These are phyloP conservation scores for Conticribra weissflogii DNA, from an alignment of 108 stramenopile genomes.

Conservation along the genomic window DNA sequence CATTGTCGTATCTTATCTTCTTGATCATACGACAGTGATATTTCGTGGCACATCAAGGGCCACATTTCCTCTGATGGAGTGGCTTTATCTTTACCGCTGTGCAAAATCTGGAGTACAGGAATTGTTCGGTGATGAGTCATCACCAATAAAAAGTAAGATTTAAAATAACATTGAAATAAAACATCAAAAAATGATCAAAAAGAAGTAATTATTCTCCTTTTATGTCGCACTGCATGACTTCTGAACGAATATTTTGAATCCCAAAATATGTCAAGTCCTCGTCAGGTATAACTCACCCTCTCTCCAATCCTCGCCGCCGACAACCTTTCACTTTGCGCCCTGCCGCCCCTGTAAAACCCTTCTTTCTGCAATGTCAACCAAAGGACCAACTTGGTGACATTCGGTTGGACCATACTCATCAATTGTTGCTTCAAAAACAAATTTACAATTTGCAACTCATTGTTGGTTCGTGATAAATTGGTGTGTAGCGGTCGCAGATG, in stretches of 20 bases:
- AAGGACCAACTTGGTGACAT: slow-evolving; percentile 74
- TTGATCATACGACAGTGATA: slow-evolving; percentile 90
- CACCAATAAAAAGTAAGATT: background rate
- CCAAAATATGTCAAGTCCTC: too few species aligned
- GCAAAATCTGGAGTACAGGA: slow-evolving; percentile 14
- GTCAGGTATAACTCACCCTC: slow-evolving; percentile 79
- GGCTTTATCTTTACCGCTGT: slow-evolving; percentile 28
- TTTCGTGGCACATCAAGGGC: slow-evolving; percentile 92
- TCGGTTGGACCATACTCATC: slow-evolving; percentile 73
- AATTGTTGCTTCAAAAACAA: slow-evolving; percentile 79
- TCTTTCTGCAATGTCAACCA: slow-evolving; percentile 91
- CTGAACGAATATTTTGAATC: too few species aligned
- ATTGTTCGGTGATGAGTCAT: background rate
- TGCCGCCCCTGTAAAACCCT: slow-evolving; percentile 79
- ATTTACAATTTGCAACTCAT: slow-evolving; percentile 56
- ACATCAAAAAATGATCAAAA: too few species aligned
- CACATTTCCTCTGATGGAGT: slow-evolving; percentile 70
- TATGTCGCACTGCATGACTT: too few species aligned
- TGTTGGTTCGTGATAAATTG: slow-evolving; percentile 28
- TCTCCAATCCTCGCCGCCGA: slow-evolving; percentile 93
- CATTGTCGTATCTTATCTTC: slow-evolving; percentile 83
- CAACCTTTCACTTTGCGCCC: slow-evolving; percentile 83
- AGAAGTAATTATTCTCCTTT: too few species aligned
- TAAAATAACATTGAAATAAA: too few species aligned
- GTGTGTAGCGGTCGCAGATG: background rate